Evolutionary conservation across 345 rosid genomes (phyloP), one percentile per base, ranked within the genome.

Genomic region (Melaleuca alternifolia): DNA sequence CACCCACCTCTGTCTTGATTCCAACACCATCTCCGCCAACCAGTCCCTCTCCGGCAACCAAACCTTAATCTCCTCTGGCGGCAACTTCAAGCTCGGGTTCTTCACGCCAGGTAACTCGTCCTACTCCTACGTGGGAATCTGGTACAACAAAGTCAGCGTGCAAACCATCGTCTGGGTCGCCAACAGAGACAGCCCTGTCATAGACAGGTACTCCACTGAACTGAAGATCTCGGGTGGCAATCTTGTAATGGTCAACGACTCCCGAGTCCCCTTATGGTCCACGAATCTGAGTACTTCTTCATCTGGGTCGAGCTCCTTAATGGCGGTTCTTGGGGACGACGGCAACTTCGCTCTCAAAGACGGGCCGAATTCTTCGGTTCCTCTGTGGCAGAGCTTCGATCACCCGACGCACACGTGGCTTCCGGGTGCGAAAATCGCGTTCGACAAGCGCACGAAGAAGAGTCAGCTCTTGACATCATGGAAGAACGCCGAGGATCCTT

Each of bases 331-430:
- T 24, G 82, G 4, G 37, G 96, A 94, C 54, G 48, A 87, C 11
- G 98, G 98, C 46, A 95, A 96, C 90, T 92, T 96, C 62, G 93
- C 94, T 77, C 84, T 96, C 83, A 90, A 88, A 88, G 88, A 86
- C 37, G 88, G 86, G 37, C 81, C 89, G 5, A 76, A 84, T 87
- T 84, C 88, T 10, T 87, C 93, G 10, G 46, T 11, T 46, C 20
- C 83, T 1, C 87, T 93, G 18, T 96, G 99, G 99, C 94, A 94
- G 92, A 94, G 98, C 88, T 92, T 94, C 76, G 98, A 96, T 79
- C 88, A 92, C 59, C 99, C 94, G 1, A 87, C 91, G 4, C 4
- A 93, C 89, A 95, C 98, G 51, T 95, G 98, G 96, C 96, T 95
- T 5, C 96, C 98, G 5, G 96, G 98, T 16, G 92, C 91, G 7